A percentile compares a stretch with the other conserved stretches of the same genome.
Evolutionary conservation across 2,329 filamentous ascomycete genomes (phyloP).

Genomic region (Onygenales sp.): DNA sequence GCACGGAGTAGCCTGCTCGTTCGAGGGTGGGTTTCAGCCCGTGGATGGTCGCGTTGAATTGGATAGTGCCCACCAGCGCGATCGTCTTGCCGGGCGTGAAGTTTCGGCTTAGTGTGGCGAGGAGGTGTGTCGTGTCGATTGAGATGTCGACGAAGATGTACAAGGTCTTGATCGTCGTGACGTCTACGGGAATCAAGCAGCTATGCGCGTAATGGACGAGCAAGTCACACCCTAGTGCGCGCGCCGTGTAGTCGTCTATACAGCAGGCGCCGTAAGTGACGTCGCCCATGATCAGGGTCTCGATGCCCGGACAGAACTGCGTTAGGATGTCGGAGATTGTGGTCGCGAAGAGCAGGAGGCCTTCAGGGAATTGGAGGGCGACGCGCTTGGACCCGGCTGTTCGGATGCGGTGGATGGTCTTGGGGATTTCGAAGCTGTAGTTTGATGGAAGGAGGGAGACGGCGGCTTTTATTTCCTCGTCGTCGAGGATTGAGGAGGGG

Average conservation of each 20-base stretch:
- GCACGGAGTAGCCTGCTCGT: conserved; percentile 69
- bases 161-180: conserved; percentile 92
- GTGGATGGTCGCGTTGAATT: conserved; percentile 96
- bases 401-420: conserved; percentile 91
- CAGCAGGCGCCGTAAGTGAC: conserved; percentile 98
- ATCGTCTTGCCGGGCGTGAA: conserved; percentile 78
- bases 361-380: conserved; percentile 95
- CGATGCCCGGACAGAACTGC: conserved; percentile 82
- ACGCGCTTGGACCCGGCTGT: conserved; percentile 69
- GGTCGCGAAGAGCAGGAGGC: conserved; percentile 86
- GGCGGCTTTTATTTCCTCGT: conserved; percentile 76
- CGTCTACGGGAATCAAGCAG: conserved; percentile 89
- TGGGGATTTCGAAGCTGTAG: conserved; percentile 97
- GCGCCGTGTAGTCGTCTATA: conserved; percentile 95
- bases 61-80: conserved; percentile 91
- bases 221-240: conserved; percentile 86
- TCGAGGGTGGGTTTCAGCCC: conserved; percentile 69
- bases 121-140: conserved; percentile 80
- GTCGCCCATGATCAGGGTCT: conserved; percentile 97
- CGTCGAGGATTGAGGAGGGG: conserved; percentile 73
- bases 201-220: conserved; percentile 96
- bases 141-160: conserved; percentile 98
- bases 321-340: conserved; percentile 95
- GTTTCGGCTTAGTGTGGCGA: conserved; percentile 80
- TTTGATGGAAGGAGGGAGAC: conserved; percentile 84